phyloP scores from a whole-genome alignment of 129 eudicot genomes.

The Sambucus nigra region DNA sequence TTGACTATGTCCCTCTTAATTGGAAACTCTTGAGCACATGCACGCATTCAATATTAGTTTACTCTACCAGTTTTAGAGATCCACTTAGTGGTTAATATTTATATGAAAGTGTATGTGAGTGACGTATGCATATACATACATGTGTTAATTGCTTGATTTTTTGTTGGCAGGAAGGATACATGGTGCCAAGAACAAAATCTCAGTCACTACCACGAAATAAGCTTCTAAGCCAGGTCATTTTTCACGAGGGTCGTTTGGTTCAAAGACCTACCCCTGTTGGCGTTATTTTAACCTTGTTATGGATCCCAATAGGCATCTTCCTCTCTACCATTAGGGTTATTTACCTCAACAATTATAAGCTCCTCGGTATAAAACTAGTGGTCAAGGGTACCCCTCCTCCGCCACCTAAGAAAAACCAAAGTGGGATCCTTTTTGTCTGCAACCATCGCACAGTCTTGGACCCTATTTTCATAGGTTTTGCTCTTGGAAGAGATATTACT shows the following conservation, averaged over 20 bases:
- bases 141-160: too few species aligned
- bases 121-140: too few species aligned
- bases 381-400: slow-evolving; percentile 87
- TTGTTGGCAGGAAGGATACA: slow-evolving; percentile 58
- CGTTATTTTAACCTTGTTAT: slow-evolving; percentile 57
- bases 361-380: slow-evolving; percentile 62
- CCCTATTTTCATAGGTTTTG: slow-evolving; percentile 64
- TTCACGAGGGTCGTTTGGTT: slow-evolving; percentile 84
- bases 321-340: slow-evolving; percentile 56
- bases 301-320: slow-evolving; percentile 77
- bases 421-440: slow-evolving; percentile 78
- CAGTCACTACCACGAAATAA: slow-evolving; percentile 55
- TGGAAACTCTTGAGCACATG: too few species aligned
- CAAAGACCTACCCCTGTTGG: slow-evolving; percentile 68
- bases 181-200: slow-evolving; percentile 47
- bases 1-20: too few species aligned
- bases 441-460: slow-evolving; percentile 80
- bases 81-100: too few species aligned
- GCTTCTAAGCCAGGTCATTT: slow-evolving; percentile 64
- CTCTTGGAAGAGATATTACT: slow-evolving; percentile 63
- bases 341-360: slow-evolving; percentile 49
- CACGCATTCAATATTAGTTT: too few species aligned
- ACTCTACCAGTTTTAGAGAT: too few species aligned
- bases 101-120: too few species aligned
- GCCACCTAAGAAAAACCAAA: slow-evolving; percentile 45